Evolutionary conservation across 306 rosid species (phyloP).

Genomic region (Vigna reflexopilosa): DNA sequence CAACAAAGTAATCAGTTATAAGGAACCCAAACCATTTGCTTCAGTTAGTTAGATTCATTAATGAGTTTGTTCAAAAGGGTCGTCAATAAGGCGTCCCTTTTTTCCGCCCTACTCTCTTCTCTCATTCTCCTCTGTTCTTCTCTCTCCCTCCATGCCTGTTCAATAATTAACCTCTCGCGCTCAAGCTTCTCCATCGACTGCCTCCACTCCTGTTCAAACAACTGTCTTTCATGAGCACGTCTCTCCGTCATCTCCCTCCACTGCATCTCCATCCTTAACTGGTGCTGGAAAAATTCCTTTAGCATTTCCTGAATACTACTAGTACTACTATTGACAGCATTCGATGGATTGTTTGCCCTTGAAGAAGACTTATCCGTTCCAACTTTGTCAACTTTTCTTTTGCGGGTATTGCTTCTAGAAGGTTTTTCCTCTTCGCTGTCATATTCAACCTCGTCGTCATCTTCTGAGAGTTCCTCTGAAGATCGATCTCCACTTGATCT

Average conservation of each 20-base stretch:
- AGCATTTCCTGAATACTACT: constrained; percentile 62
- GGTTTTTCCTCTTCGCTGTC: constrained; percentile 68
- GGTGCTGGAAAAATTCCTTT: constrained; percentile 74
- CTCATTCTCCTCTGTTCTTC: constrained; percentile 85
- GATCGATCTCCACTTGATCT: constrained; percentile 56
- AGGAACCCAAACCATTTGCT: constrained; percentile 41
- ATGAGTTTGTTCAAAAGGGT: constrained; percentile 74
- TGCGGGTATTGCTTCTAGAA: constrained; percentile 60
- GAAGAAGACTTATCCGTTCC: constrained; percentile 58
- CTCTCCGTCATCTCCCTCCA: constrained; percentile 87
- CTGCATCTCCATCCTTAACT: constrained; percentile 82
- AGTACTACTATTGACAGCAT: constrained; percentile 33
- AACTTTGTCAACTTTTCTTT: constrained; percentile 70
- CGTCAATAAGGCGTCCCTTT: constrained; percentile 78
- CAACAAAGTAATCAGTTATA: constrained; percentile 35
- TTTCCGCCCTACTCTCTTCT: constrained; percentile 83
- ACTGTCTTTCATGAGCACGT: constrained; percentile 61
- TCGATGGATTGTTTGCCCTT: constrained; percentile 44
- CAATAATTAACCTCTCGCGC: constrained; percentile 80
- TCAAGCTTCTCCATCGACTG: constrained; percentile 76
- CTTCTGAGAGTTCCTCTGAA: constrained; percentile 75
- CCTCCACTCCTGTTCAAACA: constrained; percentile 90
- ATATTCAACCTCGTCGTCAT: constrained; percentile 60
- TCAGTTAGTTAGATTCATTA: constrained; percentile 55
- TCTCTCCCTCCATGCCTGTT: constrained; percentile 86